Evolutionary conservation across 352 stramenopile genomes (phyloP).

Genomic region (Pythium phragmitis): DNA sequence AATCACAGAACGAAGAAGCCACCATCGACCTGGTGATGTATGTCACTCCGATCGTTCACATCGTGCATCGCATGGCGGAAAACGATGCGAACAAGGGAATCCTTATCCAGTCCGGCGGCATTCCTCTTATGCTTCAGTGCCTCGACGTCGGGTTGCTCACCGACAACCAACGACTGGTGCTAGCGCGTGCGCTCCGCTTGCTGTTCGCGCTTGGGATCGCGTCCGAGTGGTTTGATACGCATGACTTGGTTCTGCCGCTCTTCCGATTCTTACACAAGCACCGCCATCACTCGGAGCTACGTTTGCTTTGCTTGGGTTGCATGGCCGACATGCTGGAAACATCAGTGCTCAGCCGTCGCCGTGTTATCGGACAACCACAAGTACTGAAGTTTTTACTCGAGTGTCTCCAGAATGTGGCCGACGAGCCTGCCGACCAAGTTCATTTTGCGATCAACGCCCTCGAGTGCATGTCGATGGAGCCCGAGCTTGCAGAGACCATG

Average conservation of each 20-base stretch:
- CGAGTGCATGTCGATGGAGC: conserved; percentile 58
- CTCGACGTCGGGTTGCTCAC: conserved; percentile 27
- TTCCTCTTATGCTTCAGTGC: conserved; percentile 39
- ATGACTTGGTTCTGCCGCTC: conserved; percentile 50
- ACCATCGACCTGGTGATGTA: conserved; percentile 12
- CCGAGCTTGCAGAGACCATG: conserved; percentile 36
- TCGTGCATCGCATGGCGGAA: conserved; percentile 26
- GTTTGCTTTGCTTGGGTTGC: conserved; percentile 40
- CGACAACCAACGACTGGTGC: conserved; percentile 25
- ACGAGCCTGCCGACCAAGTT: conserved; percentile 31
- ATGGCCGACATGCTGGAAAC: conserved; percentile 55
- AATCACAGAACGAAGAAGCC: not conserved
- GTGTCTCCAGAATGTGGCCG: conserved; percentile 37
- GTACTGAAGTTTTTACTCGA: conserved; percentile 45
- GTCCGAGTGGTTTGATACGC: conserved; percentile 32
- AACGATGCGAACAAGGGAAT: conserved; percentile 25
- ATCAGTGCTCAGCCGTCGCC: conserved; percentile 39
- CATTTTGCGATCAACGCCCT: conserved; percentile 47
- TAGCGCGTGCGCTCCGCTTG: conserved; percentile 28
- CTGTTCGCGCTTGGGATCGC: conserved; percentile 26
- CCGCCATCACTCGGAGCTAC: conserved; percentile 31
- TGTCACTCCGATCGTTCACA: conserved; percentile 15
- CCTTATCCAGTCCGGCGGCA: conserved; percentile 28
- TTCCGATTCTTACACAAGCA: conserved; percentile 56
- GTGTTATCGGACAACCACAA: conserved; percentile 33